Conservation (phyloP, 352 stramenopile genomes). For the Globisporangium emineosum region DNA sequence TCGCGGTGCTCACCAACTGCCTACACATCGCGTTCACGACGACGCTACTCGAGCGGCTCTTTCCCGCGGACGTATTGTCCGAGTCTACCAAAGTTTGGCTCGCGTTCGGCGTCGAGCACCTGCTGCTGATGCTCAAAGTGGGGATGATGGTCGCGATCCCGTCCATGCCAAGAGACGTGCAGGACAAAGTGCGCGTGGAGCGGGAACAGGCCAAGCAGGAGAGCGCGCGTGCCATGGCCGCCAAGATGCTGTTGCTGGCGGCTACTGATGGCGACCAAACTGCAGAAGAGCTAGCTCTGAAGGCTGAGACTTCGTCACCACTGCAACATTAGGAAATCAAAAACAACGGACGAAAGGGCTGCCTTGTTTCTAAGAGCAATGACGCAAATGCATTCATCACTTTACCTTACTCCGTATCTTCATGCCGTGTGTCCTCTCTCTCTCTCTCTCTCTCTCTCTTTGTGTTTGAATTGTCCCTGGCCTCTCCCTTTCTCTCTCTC, state of each 20-base stretch:
- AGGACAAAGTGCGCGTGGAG: constrained; percentile 46
- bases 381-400: constrained; percentile 1
- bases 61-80: constrained; percentile 20
- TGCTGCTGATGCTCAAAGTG: constrained; percentile 60
- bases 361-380: not conserved
- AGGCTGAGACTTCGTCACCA: not conserved
- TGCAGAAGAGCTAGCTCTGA: not conserved
- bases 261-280: not conserved
- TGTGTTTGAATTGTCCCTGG: not conserved
- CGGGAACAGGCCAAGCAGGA: constrained; percentile 65
- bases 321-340: not conserved
- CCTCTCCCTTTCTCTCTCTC: not conserved
- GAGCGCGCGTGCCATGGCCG: constrained; percentile 60
- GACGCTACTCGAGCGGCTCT: constrained; percentile 53
- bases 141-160: constrained; percentile 61
- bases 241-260: constrained; percentile 22
- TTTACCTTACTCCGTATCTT: not conserved
- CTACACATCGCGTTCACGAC: constrained; percentile 90
- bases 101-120: constrained; percentile 72
- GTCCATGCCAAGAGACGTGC: constrained; percentile 48
- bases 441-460: not conserved
- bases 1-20: constrained; percentile 96
- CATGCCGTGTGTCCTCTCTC: not conserved
- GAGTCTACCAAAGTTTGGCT: constrained; percentile 69
- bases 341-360: not conserved